Percentiles rank a stretch among this genome's conserved stretches.
These are phyloP conservation scores for Ustilago nuda DNA, from an alignment of 1,284 basidiomycete genomes.

Conservation along the genomic window DNA sequence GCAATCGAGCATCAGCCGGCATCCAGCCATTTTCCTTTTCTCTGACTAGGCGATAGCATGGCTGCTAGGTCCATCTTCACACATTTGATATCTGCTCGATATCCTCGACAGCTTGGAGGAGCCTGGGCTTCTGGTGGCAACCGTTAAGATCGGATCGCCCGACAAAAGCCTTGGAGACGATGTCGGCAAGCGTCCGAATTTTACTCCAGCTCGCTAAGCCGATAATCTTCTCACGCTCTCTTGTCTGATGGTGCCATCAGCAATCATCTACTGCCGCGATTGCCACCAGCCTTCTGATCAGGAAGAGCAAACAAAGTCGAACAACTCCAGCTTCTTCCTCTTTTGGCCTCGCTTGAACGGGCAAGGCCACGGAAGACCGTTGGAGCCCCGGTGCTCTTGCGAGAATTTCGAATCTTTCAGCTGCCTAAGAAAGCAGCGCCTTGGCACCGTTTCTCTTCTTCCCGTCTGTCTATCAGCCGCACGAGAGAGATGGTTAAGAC, in stretches of 20 bases:
- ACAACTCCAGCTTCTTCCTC: not conserved
- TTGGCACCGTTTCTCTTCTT: not conserved
- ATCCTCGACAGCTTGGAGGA: not conserved
- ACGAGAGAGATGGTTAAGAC: no score
- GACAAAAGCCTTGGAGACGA: not conserved
- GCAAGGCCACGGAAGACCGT: slow-evolving; percentile 10
- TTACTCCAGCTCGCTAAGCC: not conserved
- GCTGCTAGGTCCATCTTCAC: not conserved
- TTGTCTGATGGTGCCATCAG: not conserved
- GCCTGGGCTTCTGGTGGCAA: not conserved
- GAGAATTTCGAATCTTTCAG: not conserved
- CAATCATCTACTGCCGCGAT: not conserved
- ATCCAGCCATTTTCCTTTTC: slow-evolving; percentile 1
- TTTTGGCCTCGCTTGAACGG: not conserved
- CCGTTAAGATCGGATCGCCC: not conserved
- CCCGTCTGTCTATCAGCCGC: no score
- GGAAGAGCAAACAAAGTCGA: no score
- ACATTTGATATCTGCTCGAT: not conserved
- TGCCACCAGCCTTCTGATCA: not conserved
- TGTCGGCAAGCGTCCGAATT: not conserved
- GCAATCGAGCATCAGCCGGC: slow-evolving; percentile 29
- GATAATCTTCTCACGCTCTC: not conserved
- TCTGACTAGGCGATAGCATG: slow-evolving; percentile 4
- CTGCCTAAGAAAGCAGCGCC: not conserved
- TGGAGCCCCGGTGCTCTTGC: not conserved